These are phyloP conservation scores for Ceratobasidium theobromae DNA, from an alignment of 1,284 basidiomycete species.

Conservation along the genomic window DNA sequence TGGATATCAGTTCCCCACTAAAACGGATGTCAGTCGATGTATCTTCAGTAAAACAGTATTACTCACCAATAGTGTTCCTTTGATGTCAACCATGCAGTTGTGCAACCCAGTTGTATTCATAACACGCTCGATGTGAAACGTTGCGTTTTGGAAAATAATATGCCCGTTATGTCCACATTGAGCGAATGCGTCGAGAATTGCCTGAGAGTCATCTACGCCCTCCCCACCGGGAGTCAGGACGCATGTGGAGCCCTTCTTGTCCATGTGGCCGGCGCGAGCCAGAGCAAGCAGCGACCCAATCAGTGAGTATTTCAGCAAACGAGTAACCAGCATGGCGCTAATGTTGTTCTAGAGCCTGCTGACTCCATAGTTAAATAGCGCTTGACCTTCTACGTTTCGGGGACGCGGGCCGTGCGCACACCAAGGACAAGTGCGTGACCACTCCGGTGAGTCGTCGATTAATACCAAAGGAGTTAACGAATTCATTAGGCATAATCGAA, in stretches of 20 bases:
- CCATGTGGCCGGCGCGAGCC: not conserved
- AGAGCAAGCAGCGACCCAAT: not conserved
- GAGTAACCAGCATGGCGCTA: not conserved
- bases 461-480: too few relatives aligned
- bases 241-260: not conserved
- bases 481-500: too few relatives aligned
- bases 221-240: constrained; percentile 5
- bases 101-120: constrained; percentile 29
- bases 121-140: constrained; percentile 24
- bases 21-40: not conserved
- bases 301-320: not conserved
- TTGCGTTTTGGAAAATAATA: constrained; percentile 21
- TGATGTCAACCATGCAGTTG: constrained; percentile 21
- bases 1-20: constrained; percentile 37
- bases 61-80: constrained; percentile 23
- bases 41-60: not conserved
- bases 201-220: constrained; percentile 7
- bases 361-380: too few relatives aligned
- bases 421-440: too few relatives aligned
- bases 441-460: too few relatives aligned
- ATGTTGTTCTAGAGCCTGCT: not conserved
- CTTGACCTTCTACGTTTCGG: too few relatives aligned
- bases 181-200: constrained; percentile 10
- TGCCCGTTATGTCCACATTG: constrained; percentile 15
- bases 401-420: too few relatives aligned